Evolutionary conservation across 345 rosid species (phyloP).

Genomic region (Chamaenerion angustifolium): DNA sequence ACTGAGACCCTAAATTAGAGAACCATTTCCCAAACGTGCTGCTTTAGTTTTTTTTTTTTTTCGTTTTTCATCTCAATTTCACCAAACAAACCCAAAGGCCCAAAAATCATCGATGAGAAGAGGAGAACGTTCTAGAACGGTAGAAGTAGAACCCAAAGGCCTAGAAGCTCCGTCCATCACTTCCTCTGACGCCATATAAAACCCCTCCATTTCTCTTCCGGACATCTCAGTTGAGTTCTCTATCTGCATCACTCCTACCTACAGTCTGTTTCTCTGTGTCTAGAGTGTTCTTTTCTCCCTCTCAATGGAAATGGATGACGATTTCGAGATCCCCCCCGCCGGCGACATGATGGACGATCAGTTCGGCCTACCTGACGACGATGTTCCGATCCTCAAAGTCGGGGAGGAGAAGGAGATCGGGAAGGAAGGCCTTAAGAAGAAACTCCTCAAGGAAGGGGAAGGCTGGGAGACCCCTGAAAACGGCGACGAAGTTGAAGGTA

Average conservation of each 20-base stretch:
- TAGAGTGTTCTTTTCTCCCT: background rate
- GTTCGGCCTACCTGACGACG: slow-evolving; percentile 15
- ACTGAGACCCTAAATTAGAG: no score
- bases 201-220: background rate
- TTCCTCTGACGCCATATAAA: slow-evolving; percentile 1
- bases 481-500: slow-evolving; percentile 42
- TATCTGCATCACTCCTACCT: background rate
- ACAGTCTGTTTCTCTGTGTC: background rate
- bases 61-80: no score
- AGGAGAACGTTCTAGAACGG: no score
- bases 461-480: slow-evolving; percentile 29
- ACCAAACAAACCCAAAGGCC: no score
- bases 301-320: slow-evolving; percentile 14
- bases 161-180: no score
- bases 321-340: slow-evolving; percentile 19
- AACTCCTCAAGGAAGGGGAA: slow-evolving; percentile 31
- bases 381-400: slow-evolving; percentile 10
- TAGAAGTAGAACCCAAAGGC: no score
- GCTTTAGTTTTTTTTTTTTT: no score
- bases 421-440: slow-evolving; percentile 36
- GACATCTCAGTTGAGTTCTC: background rate
- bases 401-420: slow-evolving; percentile 43
- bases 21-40: no score
- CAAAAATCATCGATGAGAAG: no score
- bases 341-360: slow-evolving; percentile 17